These are phyloP conservation scores for Diphasiastrum complanatum DNA, from an alignment of 83 land plant genomes.

Conservation along the genomic window DNA sequence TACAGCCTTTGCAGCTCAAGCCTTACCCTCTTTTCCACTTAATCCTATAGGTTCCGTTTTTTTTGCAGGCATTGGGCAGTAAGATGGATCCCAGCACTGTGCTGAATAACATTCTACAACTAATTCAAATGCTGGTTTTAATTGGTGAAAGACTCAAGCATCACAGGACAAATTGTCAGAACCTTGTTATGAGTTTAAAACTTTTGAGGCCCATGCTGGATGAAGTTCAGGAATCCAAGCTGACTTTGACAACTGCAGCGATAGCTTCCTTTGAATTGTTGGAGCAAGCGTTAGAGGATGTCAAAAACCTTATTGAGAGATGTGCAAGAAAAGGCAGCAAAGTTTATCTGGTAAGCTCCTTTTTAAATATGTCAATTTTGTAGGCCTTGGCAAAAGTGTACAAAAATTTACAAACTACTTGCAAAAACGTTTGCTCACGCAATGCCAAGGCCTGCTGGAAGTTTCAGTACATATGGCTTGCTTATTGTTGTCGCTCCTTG, in stretches of 20 bases:
- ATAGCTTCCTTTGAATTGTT: constrained; percentile 44
- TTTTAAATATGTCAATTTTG: not conserved
- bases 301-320: constrained; percentile 57
- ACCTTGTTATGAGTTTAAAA: constrained; percentile 39
- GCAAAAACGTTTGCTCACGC: constrained; percentile 3
- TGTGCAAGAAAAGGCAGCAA: constrained; percentile 54
- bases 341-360: constrained; percentile 45
- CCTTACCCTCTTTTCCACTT: too few relatives aligned
- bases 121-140: too few relatives aligned
- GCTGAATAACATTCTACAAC: too few relatives aligned
- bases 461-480: not conserved
- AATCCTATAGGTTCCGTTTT: too few relatives aligned
- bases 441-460: too few relatives aligned
- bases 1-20: too few relatives aligned
- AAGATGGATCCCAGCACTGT: too few relatives aligned
- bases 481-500: not conserved
- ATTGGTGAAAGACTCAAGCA: too few relatives aligned
- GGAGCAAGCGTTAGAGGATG: constrained; percentile 48
- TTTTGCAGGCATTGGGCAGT: too few relatives aligned
- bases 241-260: constrained; percentile 33
- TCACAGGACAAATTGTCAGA: constrained; percentile 33
- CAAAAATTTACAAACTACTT: too few relatives aligned
- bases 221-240: constrained; percentile 35
- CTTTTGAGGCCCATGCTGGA: constrained; percentile 53
- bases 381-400: not conserved